Base-by-base conservation (phyloP, 2,329 filamentous ascomycete genomes). In the Coniochaeta prunicola region DNA sequence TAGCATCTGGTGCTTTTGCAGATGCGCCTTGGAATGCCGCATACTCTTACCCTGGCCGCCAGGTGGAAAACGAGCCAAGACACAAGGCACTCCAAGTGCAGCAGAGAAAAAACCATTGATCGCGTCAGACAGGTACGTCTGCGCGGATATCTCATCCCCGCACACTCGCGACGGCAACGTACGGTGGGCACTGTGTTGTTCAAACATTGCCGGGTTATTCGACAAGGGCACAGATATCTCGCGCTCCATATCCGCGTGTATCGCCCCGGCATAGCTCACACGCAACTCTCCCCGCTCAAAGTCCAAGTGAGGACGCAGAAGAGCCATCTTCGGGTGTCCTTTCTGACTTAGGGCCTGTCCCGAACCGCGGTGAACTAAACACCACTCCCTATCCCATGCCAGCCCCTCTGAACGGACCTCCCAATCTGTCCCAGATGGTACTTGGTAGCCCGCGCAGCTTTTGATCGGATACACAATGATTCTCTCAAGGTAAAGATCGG, bases 321-420 rank as follows among this genome's bases (percentile, higher is more conserved):
- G 81, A 13, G 91, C 89, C 93, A 99, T 97, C 34, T 80, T 84
- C 2, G 92, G 90, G 68, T 94, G 88, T 63, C 87, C 81, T 74
- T 97, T 99, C 73, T 97, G 93, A 69, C 85, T 96, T 58, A 99
- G 77, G 6, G 89, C 91, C 65, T 87, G 86, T 0, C 91, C 89
- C 1, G 92, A 96, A 48, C 91, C 92, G 68, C 87, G 83, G 69
- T 97, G 92, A 15, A 99, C 80, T 21, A 99, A 77, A 73, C 93
- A 97, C 93, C 94, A 99, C 76, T 97, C 93, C 61, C 94, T 83
- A 71, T 99, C 94, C 92, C 93, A 97, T 9, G 87, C 89, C 2
- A 99, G 78, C 0, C 94, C 94, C 74, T 97, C 92, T 8, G 82
- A 78, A 58, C 83, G 84, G 21, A 97, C 80, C 65, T 90, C 85